These are phyloP conservation scores for Fusarium pseudoanthophilum DNA, from an alignment of 2,329 filamentous ascomycete species.

Conservation along the genomic window DNA sequence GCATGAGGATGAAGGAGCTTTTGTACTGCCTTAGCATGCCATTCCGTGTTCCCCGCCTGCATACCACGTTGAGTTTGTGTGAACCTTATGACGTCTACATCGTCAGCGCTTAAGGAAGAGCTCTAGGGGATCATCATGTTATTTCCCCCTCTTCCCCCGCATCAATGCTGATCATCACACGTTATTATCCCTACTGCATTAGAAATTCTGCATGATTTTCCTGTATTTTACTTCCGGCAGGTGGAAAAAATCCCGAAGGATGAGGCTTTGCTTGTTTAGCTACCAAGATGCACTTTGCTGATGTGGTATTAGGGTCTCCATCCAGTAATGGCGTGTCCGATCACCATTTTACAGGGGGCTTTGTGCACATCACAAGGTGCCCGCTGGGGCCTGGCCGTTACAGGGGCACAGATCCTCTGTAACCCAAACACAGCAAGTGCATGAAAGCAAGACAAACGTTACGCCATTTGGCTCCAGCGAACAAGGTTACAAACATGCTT, in stretches of 20 bases:
- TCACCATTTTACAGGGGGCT: background rate
- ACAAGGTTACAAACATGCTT: background rate
- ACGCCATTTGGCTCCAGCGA: background rate
- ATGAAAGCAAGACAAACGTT: background rate
- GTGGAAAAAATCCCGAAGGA: constrained; percentile 15
- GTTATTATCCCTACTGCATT: background rate
- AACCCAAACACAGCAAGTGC: background rate
- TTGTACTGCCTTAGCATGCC: background rate
- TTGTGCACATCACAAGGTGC: background rate
- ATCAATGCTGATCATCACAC: constrained; percentile 10
- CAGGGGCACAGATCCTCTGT: background rate
- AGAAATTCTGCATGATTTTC: background rate
- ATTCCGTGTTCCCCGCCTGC: background rate
- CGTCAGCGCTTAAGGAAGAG: background rate
- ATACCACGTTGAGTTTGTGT: constrained; percentile 3
- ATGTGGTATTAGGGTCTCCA: constrained; percentile 12
- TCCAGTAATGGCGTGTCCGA: background rate
- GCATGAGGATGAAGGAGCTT: background rate
- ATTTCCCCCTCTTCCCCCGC: constrained; percentile 8
- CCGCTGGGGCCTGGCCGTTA: background rate
- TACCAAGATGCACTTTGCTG: constrained; percentile 6
- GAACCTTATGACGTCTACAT: constrained; percentile 20
- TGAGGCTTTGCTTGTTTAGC: background rate
- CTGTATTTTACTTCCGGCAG: background rate
- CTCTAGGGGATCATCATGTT: background rate